Base-by-base conservation (phyloP, 441 rosid genomes). In the Gossypium laxum region DNA sequence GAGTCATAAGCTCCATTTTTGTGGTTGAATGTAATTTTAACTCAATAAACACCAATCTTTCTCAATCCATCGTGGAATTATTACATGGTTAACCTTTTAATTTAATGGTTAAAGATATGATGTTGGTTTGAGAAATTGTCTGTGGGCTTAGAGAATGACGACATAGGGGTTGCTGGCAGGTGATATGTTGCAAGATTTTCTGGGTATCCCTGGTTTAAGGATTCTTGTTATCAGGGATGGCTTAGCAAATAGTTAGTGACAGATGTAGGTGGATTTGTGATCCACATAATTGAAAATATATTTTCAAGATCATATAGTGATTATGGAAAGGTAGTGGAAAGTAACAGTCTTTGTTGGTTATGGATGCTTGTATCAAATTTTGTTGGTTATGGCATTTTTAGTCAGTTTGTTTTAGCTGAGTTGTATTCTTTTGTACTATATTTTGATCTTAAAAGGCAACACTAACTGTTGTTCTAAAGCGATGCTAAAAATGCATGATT, bases 221-320 rank as follows among this genome's bases (percentile, higher is more conserved):
- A n/a, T 67, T 67, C 22, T 15, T 22, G 26, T 67, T 8, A 8
- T 38, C 68, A 67, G 2, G 50, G 70, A 67, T 48, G 58, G 58
- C 8, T 67, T 50, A 67, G 14, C 0, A 0, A 14, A 67, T 45
- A n/a, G 19, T 65, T 64, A 22, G 7, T 45, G 8, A 50, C 41
- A 2, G 17, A 50, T 26, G 12, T 67, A 26, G 43, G 8, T 15
- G 1, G 38, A 51, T 50, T 15, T 67, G 24, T 67, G n/a, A 48
- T 50, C 24, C 22, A 14, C 50, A n/a, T 50, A 67, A 26, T 1
- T 28, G 45, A 26, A 67, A 50, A 47, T 24, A 22, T 47, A 47
- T 66, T 66, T 66, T 47, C 57, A 47, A 45, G 38, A 65, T 65
- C 38, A n/a, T 24, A 65, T 24, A 22, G 57, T 66, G 43, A 48